A percentile compares a stretch with the other conserved stretches of the same genome.
These are phyloP conservation scores for Peronospora farinosa DNA, from an alignment of 352 stramenopile species.

Conservation along the genomic window DNA sequence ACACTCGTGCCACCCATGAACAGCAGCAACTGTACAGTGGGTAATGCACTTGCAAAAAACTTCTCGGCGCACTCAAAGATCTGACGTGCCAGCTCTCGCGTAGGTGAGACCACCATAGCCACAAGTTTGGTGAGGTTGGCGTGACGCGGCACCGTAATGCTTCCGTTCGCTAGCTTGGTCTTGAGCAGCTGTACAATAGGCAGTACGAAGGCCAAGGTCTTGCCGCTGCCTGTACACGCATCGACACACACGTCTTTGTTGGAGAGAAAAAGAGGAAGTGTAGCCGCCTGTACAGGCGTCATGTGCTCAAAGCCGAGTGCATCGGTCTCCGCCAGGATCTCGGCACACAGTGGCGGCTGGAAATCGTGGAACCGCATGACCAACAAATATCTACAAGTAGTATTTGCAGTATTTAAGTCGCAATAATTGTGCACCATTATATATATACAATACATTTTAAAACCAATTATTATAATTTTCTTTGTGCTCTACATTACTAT, in stretches of 20 bases:
- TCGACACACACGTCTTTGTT: conserved; percentile 94
- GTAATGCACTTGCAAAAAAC: conserved; percentile 59
- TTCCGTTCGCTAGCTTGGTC: conserved; percentile 50
- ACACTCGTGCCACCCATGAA: conserved; percentile 89
- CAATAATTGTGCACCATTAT: no score
- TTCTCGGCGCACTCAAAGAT: conserved; percentile 68
- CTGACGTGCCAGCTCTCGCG: conserved; percentile 82
- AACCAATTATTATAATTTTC: no score
- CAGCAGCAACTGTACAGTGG: conserved; percentile 72
- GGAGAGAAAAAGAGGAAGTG: conserved; percentile 88
- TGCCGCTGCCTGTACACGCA: conserved; percentile 92
- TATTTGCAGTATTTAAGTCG: no score
- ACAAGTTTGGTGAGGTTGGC: conserved; percentile 56
- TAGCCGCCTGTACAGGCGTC: conserved; percentile 88
- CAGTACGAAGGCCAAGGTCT: conserved; percentile 93
- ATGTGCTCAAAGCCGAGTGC: conserved; percentile 83
- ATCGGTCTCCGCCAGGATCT: conserved; percentile 66
- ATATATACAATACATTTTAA: no score
- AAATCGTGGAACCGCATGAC: conserved; percentile 81
- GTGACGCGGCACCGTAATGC: conserved; percentile 49
- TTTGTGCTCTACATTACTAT: no score
- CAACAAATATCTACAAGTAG: no score
- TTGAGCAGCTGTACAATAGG: conserved; percentile 90
- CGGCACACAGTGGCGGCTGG: conserved; percentile 63
- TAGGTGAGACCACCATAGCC: conserved; percentile 85